Percentiles rank a stretch among this genome's conserved stretches.
Evolutionary conservation across 495 filamentous ascomycete genomes (phyloP).

Genomic region (Aspergillus wentii): DNA sequence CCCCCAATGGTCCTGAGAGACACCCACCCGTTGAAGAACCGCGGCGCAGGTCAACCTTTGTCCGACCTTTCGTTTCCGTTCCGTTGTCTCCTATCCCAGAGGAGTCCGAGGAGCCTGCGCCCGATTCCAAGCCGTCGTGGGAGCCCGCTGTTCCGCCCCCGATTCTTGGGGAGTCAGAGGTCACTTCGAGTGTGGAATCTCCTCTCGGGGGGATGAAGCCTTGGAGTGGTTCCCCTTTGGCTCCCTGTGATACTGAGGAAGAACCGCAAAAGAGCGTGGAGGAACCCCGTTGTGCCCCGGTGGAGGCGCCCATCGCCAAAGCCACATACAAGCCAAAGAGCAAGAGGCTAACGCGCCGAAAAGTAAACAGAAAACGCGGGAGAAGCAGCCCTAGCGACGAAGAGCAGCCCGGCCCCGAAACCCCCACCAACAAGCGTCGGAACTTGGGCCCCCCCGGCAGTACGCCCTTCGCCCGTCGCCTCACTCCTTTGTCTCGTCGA

Average conservation of each 20-base stretch:
- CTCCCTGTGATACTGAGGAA: no score
- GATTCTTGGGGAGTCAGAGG: background rate
- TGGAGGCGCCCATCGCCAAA: no score
- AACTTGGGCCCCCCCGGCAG: conserved; percentile 18
- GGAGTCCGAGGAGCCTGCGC: conserved; percentile 2
- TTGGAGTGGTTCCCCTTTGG: no score
- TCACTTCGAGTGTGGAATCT: background rate
- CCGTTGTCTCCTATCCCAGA: conserved; percentile 11
- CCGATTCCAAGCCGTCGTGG: background rate
- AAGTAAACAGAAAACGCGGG: conserved; percentile 17
- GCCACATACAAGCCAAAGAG: no score
- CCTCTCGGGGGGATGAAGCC: no score
- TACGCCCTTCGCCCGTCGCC: conserved; percentile 11
- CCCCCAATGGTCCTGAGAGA: background rate
- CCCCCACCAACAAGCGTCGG: conserved; percentile 15
- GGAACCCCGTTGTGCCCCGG: no score
- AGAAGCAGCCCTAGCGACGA: conserved; percentile 5
- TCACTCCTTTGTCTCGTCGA: conserved; percentile 11
- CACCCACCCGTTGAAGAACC: background rate
- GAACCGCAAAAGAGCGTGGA: no score
- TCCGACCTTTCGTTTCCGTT: background rate
- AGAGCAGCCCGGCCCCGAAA: conserved; percentile 4
- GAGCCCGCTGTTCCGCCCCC: background rate
- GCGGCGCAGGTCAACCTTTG: background rate
- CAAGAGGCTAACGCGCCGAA: conserved; percentile 8